phyloP scores from a whole-genome alignment of 148 eudicot species.

The Cornus controversa region DNA sequence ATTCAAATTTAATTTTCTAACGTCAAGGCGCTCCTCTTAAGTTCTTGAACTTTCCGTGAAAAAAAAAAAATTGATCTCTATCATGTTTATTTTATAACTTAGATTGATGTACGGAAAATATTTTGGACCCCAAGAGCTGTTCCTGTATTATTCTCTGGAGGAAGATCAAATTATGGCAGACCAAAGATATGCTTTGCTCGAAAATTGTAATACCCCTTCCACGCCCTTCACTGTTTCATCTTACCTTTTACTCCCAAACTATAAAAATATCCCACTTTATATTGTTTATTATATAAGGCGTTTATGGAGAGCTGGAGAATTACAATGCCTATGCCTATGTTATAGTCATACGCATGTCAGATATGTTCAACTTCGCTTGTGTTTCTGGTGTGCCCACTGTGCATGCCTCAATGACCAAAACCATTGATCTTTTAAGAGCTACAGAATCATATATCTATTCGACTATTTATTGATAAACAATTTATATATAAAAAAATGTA shows the following conservation, averaged over 20 bases:
- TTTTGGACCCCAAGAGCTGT: not conserved
- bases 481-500: too few species aligned
- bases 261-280: not conserved
- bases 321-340: too few species aligned
- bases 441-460: not conserved
- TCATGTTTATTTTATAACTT: too few species aligned
- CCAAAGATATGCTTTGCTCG: conserved; percentile 5
- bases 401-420: not conserved
- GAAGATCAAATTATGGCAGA: not conserved
- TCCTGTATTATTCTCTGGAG: not conserved
- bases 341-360: not conserved
- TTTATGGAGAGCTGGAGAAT: too few species aligned
- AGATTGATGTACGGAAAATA: not conserved
- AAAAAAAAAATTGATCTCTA: too few species aligned
- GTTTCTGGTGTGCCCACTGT: not conserved
- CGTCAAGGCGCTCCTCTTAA: too few species aligned
- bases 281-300: not conserved
- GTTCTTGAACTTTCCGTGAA: too few species aligned
- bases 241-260: too few species aligned
- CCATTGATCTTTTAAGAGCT: not conserved
- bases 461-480: too few species aligned
- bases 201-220: not conserved
- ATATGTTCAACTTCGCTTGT: not conserved
- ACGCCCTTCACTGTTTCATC: not conserved
- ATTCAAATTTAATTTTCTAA: too few species aligned